Conservation (phyloP, 371 early-diverging fungal species). For the Actinomucor elegans region DNA sequence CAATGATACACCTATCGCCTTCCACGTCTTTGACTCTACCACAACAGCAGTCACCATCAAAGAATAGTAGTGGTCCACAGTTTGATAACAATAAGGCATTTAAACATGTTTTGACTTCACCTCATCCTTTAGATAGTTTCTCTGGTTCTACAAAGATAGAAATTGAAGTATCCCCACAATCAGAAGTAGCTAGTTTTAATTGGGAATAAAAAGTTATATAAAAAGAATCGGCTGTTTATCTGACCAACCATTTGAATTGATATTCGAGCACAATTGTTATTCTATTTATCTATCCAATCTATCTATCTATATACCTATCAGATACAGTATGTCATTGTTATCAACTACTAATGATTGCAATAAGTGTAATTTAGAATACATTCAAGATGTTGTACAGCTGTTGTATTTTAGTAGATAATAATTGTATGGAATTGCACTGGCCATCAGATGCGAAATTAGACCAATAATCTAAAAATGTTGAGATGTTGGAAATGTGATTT, state of each 20-base stretch:
- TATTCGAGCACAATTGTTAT: neutral
- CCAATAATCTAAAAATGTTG: too few relatives aligned
- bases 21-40: neutral
- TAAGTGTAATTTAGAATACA: too few relatives aligned
- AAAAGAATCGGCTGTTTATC: neutral
- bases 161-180: neutral
- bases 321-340: too few relatives aligned
- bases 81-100: neutral
- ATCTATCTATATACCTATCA: neutral
- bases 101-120: conserved; percentile 2
- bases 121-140: conserved; percentile 18
- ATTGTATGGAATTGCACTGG: too few relatives aligned
- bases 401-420: too few relatives aligned
- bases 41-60: neutral
- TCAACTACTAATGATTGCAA: too few relatives aligned
- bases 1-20: neutral
- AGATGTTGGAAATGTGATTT: too few relatives aligned
- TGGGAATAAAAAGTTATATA: conserved; percentile 1
- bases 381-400: too few relatives aligned
- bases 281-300: neutral
- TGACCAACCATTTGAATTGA: neutral
- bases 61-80: neutral
- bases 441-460: too few relatives aligned
- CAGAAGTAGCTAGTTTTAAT: conserved; percentile 4
- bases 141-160: neutral